These are phyloP conservation scores for Termitomyces sp. DNA, from an alignment of 768 basidiomycete species.

Conservation along the genomic window DNA sequence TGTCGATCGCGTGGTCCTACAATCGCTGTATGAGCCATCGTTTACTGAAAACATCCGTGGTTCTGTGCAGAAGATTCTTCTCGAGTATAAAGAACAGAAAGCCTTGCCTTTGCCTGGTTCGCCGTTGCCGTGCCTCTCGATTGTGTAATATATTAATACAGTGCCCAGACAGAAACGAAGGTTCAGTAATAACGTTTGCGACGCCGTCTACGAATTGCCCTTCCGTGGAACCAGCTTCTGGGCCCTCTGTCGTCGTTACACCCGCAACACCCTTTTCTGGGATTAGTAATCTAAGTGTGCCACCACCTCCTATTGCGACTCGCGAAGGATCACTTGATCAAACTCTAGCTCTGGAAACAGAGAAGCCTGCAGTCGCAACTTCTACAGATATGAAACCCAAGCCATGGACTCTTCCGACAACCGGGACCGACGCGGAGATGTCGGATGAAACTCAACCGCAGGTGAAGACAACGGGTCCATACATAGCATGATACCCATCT, in stretches of 20 bases:
- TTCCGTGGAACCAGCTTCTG: slow-evolving; percentile 7
- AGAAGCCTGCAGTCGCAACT: background rate
- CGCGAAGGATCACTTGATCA: slow-evolving; percentile 4
- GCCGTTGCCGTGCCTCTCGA: slow-evolving; percentile 4
- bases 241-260: slow-evolving; percentile 6
- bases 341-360: slow-evolving; percentile 10
- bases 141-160: slow-evolving; percentile 9
- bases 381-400: background rate
- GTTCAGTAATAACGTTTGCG: slow-evolving; percentile 5
- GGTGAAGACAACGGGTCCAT: background rate
- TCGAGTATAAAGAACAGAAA: slow-evolving; percentile 29
- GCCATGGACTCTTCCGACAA: background rate
- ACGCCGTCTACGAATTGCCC: slow-evolving; percentile 9
- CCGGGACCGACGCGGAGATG: slow-evolving; percentile 16
- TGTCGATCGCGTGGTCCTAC: slow-evolving; percentile 56
- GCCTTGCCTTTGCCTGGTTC: slow-evolving; percentile 12
- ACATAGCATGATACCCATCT: background rate
- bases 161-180: slow-evolving; percentile 14
- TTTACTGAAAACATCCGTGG: slow-evolving; percentile 39
- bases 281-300: slow-evolving; percentile 2
- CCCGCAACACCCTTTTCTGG: slow-evolving; percentile 4
- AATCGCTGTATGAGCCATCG: slow-evolving; percentile 41
- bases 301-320: slow-evolving; percentile 13
- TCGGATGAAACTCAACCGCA: slow-evolving; percentile 9
- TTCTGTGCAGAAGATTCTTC: slow-evolving; percentile 41